Conservation (phyloP, 768 basidiomycete genomes). For the Naematelia encephala region DNA sequence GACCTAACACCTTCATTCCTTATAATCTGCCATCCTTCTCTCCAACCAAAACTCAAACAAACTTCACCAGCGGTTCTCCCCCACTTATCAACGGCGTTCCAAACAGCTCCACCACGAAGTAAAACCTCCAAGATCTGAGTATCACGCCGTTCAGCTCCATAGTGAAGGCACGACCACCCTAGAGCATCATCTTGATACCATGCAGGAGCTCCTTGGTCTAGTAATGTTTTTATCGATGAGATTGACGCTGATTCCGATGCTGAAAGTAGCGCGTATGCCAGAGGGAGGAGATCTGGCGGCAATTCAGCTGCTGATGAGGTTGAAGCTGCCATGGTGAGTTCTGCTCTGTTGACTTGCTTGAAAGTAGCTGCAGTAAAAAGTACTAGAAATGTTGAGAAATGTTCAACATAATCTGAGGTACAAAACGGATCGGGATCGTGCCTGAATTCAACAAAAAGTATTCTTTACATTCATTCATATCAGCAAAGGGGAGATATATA, state of each 20-base stretch:
- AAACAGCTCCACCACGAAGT: conserved; percentile 77
- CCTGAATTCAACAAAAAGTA: too few species aligned
- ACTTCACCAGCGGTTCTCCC: conserved; percentile 86
- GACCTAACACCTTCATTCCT: conserved; percentile 89
- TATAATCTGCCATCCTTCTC: conserved; percentile 68
- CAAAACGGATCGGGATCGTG: too few species aligned
- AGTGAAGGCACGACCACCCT: conserved; percentile 80
- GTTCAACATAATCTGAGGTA: too few species aligned
- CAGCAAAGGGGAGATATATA: too few species aligned
- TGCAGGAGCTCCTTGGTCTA: conserved; percentile 60
- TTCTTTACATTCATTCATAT: too few species aligned
- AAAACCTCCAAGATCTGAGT: conserved; percentile 63
- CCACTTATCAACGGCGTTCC: conserved; percentile 87
- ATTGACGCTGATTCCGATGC: conserved; percentile 18
- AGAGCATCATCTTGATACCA: conserved; percentile 84
- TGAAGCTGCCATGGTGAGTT: conserved; percentile 9
- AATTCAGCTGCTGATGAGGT: conserved; percentile 4
- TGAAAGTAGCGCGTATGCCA: too few species aligned
- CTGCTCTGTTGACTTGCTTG: background rate
- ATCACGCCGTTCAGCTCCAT: conserved; percentile 65
- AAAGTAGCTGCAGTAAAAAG: background rate
- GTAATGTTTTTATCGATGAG: conserved; percentile 34
- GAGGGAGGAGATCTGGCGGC: conserved; percentile 22
- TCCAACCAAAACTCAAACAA: conserved; percentile 78
- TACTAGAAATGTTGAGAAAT: too few species aligned